These are phyloP conservation scores for Scutellaria baicalensis DNA, from an alignment of 257 asterid genomes.

Conservation along the genomic window DNA sequence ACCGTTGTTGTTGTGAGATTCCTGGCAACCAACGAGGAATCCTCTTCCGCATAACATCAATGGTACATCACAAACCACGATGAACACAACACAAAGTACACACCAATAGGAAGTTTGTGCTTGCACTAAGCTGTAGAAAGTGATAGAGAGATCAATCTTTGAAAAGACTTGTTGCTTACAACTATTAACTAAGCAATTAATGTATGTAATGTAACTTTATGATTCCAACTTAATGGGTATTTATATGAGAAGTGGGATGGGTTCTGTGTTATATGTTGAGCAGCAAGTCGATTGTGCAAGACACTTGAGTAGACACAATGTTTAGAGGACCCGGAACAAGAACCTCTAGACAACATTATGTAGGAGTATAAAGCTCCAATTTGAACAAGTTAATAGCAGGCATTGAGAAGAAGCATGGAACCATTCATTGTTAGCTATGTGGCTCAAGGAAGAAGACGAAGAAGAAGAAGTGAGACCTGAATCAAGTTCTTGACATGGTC, in stretches of 20 bases:
- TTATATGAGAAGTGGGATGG: background rate
- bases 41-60: constrained; percentile 42
- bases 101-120: constrained; percentile 14
- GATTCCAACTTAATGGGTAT: background rate
- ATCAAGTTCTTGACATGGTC: constrained; percentile 83
- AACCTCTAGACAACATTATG: no score
- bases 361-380: no score
- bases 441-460: no score
- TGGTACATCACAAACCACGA: background rate
- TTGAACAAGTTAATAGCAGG: no score
- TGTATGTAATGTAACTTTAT: background rate
- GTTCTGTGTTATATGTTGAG: background rate
- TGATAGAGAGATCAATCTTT: background rate
- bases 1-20: constrained; percentile 80
- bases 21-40: constrained; percentile 35
- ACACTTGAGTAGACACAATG: no score
- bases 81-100: constrained; percentile 1
- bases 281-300: no score
- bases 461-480: constrained; percentile 44
- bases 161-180: background rate
- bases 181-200: background rate
- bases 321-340: no score
- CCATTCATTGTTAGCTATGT: no score
- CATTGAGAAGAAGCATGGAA: no score
- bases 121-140: constrained; percentile 20